Percentiles rank a stretch among this genome's conserved stretches.
Evolutionary conservation across 2,329 filamentous ascomycete genomes (phyloP).

Genomic region (Clathrospora elynae): DNA sequence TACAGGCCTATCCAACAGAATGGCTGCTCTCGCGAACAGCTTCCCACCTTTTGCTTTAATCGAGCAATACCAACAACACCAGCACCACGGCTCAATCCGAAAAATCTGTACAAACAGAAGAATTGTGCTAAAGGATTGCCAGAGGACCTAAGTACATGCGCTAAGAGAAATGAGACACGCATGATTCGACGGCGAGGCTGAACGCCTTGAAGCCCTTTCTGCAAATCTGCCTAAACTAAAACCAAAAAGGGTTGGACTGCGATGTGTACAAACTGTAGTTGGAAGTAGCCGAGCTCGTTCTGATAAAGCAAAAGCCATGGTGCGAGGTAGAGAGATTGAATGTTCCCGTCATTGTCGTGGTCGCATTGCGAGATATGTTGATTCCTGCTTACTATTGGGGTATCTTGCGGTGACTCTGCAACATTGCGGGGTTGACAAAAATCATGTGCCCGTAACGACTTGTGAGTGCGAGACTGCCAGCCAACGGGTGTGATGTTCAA

Average conservation of each 20-base stretch:
- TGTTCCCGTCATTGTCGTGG: conserved; percentile 10
- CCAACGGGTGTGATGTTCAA: conserved; percentile 24
- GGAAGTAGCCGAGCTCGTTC: conserved; percentile 17
- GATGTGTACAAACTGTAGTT: conserved; percentile 13
- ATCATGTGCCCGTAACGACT: conserved; percentile 13
- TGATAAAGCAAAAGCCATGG: conserved; percentile 22
- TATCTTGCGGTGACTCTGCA: conserved; percentile 4
- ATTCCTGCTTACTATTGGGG: conserved; percentile 10
- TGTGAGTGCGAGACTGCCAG: conserved; percentile 12
- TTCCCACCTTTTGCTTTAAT: conserved; percentile 2
- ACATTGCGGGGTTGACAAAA: conserved; percentile 7
- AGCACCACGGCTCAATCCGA: not conserved
- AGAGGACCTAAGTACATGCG: conserved; percentile 27
- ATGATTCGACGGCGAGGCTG: conserved; percentile 25
- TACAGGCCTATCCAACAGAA: too few species aligned
- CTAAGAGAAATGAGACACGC: conserved; percentile 30
- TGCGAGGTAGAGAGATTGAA: conserved; percentile 4
- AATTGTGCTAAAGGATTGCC: conserved; percentile 16
- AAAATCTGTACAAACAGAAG: conserved; percentile 6
- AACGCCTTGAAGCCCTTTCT: conserved; percentile 22
- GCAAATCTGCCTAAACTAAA: conserved; percentile 30
- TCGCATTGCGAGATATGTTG: conserved; percentile 4
- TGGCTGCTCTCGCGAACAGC: conserved; percentile 10
- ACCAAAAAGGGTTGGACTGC: conserved; percentile 18
- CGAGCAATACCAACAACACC: not conserved